These are phyloP conservation scores for Lathyrus oleraceus DNA, from an alignment of 306 rosid species.

Conservation along the genomic window DNA sequence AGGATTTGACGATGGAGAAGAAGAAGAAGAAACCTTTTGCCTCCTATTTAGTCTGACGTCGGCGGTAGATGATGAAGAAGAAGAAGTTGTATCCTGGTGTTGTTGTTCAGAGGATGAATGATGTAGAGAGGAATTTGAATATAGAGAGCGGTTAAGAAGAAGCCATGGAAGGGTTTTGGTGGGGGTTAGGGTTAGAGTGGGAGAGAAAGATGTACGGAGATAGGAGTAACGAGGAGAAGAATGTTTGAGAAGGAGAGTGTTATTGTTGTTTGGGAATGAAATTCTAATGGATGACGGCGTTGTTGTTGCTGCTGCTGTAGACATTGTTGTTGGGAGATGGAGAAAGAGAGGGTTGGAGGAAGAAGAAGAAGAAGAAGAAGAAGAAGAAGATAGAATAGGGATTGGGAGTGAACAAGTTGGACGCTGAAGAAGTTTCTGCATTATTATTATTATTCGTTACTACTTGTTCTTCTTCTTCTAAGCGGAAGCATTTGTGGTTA, in stretches of 20 bases:
- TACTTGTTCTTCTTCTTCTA: too few relatives aligned
- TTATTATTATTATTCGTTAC: not conserved
- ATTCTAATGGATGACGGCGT: not conserved
- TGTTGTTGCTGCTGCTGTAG: not conserved
- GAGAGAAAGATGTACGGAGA: constrained; percentile 38
- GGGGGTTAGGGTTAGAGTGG: constrained; percentile 15
- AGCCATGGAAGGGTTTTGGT: constrained; percentile 50
- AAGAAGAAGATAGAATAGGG: not conserved
- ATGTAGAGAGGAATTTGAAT: constrained; percentile 16
- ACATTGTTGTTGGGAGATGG: not conserved
- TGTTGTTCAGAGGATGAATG: not conserved
- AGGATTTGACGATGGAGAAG: constrained; percentile 54
- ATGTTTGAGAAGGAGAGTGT: constrained; percentile 11
- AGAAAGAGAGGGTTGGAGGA: not conserved
- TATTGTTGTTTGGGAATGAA: not conserved
- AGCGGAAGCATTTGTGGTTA: too few relatives aligned
- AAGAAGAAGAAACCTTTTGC: constrained; percentile 48
- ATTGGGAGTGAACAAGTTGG: not conserved
- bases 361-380: not conserved
- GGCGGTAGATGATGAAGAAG: constrained; percentile 7
- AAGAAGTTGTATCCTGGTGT: not conserved
- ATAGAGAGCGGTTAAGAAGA: constrained; percentile 39
- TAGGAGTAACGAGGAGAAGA: constrained; percentile 32
- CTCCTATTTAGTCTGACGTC: constrained; percentile 48
- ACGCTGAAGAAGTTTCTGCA: not conserved